Percentiles rank a stretch among this genome's conserved stretches.
Conservation (phyloP, 208 protist species). For the Sergeia podlipaevii region DNA sequence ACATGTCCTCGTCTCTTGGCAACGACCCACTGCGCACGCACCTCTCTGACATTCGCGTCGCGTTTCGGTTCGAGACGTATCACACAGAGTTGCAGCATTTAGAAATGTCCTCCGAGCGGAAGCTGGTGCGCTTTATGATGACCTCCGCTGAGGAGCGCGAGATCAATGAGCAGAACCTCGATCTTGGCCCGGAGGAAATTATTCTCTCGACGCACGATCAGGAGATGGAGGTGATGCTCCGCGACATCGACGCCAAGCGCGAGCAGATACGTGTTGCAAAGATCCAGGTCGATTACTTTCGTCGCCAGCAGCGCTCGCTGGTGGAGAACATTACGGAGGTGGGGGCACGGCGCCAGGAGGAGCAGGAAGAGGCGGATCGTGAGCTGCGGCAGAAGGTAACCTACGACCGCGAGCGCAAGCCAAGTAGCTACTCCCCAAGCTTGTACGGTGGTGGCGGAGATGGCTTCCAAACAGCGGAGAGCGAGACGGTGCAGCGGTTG, state of each 20-base stretch:
- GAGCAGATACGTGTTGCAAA: constrained; percentile 46
- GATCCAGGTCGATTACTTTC: constrained; percentile 57
- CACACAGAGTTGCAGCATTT: constrained; percentile 88
- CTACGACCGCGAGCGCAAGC: constrained; percentile 34
- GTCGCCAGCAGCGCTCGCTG: constrained; percentile 68
- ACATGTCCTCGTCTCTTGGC: constrained; percentile 83
- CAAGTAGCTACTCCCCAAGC: too few relatives aligned
- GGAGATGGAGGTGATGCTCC: constrained; percentile 82
- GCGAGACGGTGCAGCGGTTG: constrained; percentile 58
- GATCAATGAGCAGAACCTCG: constrained; percentile 64
- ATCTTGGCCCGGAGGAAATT: constrained; percentile 46
- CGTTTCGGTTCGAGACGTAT: constrained; percentile 92
- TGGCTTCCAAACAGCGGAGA: constrained; percentile 46
- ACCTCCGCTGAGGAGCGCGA: constrained; percentile 75
- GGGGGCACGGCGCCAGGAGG: constrained; percentile 47
- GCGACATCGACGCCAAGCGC: constrained; percentile 71
- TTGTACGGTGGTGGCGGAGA: too few relatives aligned
- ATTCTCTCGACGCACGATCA: constrained; percentile 87
- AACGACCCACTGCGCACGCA: constrained; percentile 88
- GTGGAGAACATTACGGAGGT: constrained; percentile 86
- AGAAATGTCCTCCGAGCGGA: constrained; percentile 57
- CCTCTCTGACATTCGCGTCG: constrained; percentile 91
- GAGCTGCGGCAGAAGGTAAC: constrained; percentile 20
- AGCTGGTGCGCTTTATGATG: constrained; percentile 77
- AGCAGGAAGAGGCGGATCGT: constrained; percentile 36